Base-by-base conservation (phyloP, 306 rosid genomes). In the Fragaria ananassa region DNA sequence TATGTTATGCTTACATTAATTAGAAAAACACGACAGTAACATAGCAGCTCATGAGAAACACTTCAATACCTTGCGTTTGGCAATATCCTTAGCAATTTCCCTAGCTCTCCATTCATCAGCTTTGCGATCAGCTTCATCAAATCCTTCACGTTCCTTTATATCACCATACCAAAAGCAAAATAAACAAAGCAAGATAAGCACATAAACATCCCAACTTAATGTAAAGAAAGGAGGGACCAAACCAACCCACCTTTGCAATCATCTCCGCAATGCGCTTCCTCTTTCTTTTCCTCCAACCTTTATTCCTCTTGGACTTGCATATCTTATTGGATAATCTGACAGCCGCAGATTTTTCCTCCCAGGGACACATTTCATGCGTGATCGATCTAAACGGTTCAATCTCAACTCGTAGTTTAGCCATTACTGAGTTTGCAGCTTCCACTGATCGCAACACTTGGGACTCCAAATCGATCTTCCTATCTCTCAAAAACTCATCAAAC, bases 41-140 rank as follows among this genome's bases (percentile, higher is more conserved):
- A 39, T n/a, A 37, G 29, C 17, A 58, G 77, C 25, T 19, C 0
- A 51, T 13, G 18, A 63, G 9, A 35, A 71, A 66, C n/a, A 56
- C 1, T 68, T 25, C 73, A 72, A 60, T 86, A 95, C 98, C 97
- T 92, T 92, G 70, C 72, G 77, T 71, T 83, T 88, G 14, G 97
- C 98, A 83, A 84, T 84, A 71, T 89, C 96, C 82, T 92, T 92
- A 27, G 96, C 97, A 66, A 90, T 88, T 77, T 92, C 98, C 81
- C 89, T 87, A 39, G 89, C 92, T 77, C 91, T 87, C 97, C 98
- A 95, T 71, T 95, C 97, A 82, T 92, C 93, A 57, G 98, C 98
- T 86, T 92, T 92, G 60, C 61, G 83, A 84, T 92, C 91, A 45
- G 85, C 90, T 83, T 57, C 86, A 31, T 86, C 87, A 82, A 86